Conservation (phyloP, 345 rosid species). For the Mallotus nudiflorus region DNA sequence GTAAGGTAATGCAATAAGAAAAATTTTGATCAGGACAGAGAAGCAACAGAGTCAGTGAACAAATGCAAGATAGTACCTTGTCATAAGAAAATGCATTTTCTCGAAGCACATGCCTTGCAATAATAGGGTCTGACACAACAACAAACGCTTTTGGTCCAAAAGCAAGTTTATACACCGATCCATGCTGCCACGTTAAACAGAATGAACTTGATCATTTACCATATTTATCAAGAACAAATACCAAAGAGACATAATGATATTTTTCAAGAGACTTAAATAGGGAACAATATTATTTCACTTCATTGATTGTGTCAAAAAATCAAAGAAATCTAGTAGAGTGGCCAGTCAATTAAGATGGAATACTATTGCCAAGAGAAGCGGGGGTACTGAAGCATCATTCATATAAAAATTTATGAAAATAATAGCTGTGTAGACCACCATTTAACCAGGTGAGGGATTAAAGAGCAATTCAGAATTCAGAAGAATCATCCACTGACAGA, state of each 20-base stretch:
- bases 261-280: not conserved
- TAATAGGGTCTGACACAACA: slow-evolving; percentile 89
- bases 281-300: not conserved
- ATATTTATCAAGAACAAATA: slow-evolving; percentile 8
- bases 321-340: not conserved
- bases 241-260: not conserved
- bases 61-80: slow-evolving; percentile 48
- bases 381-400: too few species aligned
- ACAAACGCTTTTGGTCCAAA: slow-evolving; percentile 99
- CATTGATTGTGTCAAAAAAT: not conserved
- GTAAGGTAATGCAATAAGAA: too few species aligned
- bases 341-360: not conserved
- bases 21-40: not conserved
- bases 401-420: too few species aligned
- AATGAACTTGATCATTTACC: not conserved
- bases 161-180: slow-evolving; percentile 91
- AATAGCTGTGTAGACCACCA: too few species aligned
- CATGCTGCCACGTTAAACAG: slow-evolving; percentile 57
- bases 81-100: slow-evolving; percentile 90
- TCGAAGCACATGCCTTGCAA: slow-evolving; percentile 79
- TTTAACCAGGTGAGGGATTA: too few species aligned
- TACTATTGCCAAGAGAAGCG: too few species aligned
- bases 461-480: too few species aligned
- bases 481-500: too few species aligned
- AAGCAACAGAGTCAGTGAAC: not conserved